A percentile compares a stretch with the other conserved stretches of the same genome.
Evolutionary conservation across 75 land plant species (phyloP).

Genomic region (Pinus taeda): DNA sequence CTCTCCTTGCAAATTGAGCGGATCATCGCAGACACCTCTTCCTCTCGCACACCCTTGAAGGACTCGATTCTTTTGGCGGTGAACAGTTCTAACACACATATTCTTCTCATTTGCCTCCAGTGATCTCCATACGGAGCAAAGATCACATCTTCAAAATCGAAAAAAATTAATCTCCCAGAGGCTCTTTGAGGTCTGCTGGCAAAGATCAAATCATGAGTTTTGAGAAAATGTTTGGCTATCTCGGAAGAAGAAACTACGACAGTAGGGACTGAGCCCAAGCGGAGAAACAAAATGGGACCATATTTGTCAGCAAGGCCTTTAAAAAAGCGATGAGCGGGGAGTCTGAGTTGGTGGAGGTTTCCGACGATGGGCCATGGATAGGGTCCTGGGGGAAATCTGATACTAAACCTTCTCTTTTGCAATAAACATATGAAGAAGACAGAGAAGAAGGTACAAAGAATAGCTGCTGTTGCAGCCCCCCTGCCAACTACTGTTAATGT

Average conservation of each 20-base stretch:
- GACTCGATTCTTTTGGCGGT: slow-evolving; percentile 17
- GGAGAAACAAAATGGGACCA: slow-evolving; percentile 13
- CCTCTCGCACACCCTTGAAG: not conserved
- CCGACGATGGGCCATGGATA: too few relatives aligned
- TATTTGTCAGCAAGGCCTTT: not conserved
- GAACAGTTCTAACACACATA: slow-evolving; percentile 29
- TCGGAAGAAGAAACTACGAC: slow-evolving; percentile 7
- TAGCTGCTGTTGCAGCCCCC: too few relatives aligned
- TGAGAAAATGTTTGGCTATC: slow-evolving; percentile 13
- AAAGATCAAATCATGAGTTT: slow-evolving; percentile 13
- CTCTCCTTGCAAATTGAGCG: not conserved
- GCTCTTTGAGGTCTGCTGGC: slow-evolving; percentile 5
- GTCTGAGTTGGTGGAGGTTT: too few relatives aligned
- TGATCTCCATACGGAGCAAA: slow-evolving; percentile 19
- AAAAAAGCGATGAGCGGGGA: too few relatives aligned
- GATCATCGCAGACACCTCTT: not conserved
- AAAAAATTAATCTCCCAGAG: not conserved
- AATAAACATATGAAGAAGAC: too few relatives aligned
- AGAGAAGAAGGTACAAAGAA: too few relatives aligned
- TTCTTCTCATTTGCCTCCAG: slow-evolving; percentile 18
- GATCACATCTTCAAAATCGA: slow-evolving; percentile 5
- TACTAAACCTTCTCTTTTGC: too few relatives aligned
- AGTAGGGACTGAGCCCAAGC: slow-evolving; percentile 5
- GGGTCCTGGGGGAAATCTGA: too few relatives aligned
- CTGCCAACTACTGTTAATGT: too few relatives aligned